Conservation (phyloP, 768 basidiomycete genomes). For the Cyclocybe aegerita region DNA sequence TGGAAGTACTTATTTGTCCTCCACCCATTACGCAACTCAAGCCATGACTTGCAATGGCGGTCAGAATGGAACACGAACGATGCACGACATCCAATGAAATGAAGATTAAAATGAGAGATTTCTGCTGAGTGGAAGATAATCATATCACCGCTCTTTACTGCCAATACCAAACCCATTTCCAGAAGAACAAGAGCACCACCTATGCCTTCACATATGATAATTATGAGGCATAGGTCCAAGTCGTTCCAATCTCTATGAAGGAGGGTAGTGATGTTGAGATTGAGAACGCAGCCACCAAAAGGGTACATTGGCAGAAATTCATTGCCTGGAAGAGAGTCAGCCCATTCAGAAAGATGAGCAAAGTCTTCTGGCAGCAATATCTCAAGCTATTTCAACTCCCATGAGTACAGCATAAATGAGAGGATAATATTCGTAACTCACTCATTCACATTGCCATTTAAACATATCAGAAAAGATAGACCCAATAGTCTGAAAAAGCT, state of each 20-base stretch:
- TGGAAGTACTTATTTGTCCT: not conserved
- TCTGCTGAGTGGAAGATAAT: conserved; percentile 12
- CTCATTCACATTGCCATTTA: conserved; percentile 1
- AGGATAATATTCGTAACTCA: not conserved
- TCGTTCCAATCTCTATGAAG: conserved; percentile 10
- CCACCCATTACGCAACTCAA: conserved; percentile 7
- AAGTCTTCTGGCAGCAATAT: conserved; percentile 2
- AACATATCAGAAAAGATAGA: conserved; percentile 2
- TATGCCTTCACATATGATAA: conserved; percentile 8
- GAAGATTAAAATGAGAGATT: conserved; percentile 18
- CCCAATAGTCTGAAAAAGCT: not conserved
- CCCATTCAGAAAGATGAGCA: not conserved
- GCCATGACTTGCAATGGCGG: not conserved
- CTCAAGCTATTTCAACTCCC: not conserved
- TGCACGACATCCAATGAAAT: conserved; percentile 10
- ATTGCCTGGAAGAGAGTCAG: conserved; percentile 7
- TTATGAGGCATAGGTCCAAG: conserved; percentile 15
- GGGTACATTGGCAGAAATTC: conserved; percentile 9
- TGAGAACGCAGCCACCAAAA: conserved; percentile 13
- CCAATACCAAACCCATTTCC: conserved; percentile 17
- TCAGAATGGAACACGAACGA: conserved; percentile 18
- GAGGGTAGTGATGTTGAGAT: conserved; percentile 13
- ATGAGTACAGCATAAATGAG: not conserved
- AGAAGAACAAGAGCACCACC: conserved; percentile 16
- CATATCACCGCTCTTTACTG: conserved; percentile 10